These are phyloP conservation scores for Bidens hawaiensis DNA, from an alignment of 140 eudicot species.

Conservation along the genomic window DNA sequence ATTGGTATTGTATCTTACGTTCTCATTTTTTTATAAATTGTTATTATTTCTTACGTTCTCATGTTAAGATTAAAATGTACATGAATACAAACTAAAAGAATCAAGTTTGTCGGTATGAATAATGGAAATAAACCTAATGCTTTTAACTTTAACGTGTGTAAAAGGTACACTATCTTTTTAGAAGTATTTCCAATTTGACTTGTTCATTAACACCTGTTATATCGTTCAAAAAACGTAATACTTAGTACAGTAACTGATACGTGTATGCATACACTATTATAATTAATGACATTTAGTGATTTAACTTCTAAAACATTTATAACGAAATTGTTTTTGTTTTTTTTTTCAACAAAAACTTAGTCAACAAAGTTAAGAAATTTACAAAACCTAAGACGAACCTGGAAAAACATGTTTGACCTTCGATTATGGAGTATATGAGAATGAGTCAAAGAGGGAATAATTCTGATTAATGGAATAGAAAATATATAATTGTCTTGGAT, in stretches of 20 bases:
- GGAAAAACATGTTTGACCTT: background rate
- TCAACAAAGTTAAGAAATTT: background rate
- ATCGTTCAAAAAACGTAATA: background rate
- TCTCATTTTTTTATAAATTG: too few relatives aligned
- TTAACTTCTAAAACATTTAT: background rate
- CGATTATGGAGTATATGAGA: background rate
- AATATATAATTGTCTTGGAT: background rate
- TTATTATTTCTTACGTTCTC: too few relatives aligned
- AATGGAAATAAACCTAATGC: background rate
- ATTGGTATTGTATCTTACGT: too few relatives aligned
- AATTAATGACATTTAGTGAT: background rate
- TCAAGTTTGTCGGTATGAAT: background rate
- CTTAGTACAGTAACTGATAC: background rate
- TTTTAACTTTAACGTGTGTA: background rate
- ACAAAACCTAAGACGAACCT: too few relatives aligned
- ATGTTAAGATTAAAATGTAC: too few relatives aligned
- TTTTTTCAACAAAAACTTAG: background rate
- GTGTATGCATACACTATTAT: background rate
- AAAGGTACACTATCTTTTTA: too few relatives aligned
- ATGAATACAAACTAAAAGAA: too few relatives aligned
- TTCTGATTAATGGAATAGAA: background rate
- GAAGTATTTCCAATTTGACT: background rate
- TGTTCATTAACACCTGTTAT: background rate
- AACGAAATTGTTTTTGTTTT: too few relatives aligned
- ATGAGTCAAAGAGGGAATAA: background rate